phyloP scores from a whole-genome alignment of 495 filamentous ascomycete genomes.

The Neurospora sp. region DNA sequence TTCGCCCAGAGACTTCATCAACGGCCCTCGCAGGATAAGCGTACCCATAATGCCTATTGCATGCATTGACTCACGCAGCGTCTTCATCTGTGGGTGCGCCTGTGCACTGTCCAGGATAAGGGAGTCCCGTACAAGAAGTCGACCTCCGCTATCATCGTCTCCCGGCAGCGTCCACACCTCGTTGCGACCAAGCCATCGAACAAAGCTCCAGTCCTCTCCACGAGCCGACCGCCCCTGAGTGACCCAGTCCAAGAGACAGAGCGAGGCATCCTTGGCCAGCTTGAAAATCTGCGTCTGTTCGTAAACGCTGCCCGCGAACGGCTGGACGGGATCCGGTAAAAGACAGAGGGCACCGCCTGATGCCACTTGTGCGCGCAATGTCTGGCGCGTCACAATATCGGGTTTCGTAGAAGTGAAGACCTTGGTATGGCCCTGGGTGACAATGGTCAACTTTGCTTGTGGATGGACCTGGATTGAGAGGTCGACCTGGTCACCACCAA shows the following conservation, averaged over 20 bases:
- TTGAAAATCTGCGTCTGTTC: slow-evolving; percentile 72
- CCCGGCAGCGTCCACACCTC: slow-evolving; percentile 58
- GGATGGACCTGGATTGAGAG: slow-evolving; percentile 57
- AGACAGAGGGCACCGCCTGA: slow-evolving; percentile 65
- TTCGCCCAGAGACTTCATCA: slow-evolving; percentile 52
- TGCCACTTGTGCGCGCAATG: slow-evolving; percentile 51
- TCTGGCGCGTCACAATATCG: slow-evolving; percentile 56
- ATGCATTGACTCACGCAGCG: slow-evolving; percentile 51
- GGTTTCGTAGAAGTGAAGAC: slow-evolving; percentile 67
- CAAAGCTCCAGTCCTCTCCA: slow-evolving; percentile 84
- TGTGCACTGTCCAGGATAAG: slow-evolving; percentile 57
- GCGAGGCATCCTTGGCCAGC: slow-evolving; percentile 45
- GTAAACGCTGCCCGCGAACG: slow-evolving; percentile 71
- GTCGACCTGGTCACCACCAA: slow-evolving; percentile 72
- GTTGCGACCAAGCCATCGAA: slow-evolving; percentile 68
- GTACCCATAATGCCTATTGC: slow-evolving; percentile 66
- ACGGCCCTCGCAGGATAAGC: slow-evolving; percentile 65
- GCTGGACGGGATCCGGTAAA: slow-evolving; percentile 90
- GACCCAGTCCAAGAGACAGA: slow-evolving; percentile 90
- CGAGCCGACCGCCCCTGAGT: slow-evolving; percentile 74
- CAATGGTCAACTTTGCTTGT: slow-evolving; percentile 62
- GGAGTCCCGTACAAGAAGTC: slow-evolving; percentile 72
- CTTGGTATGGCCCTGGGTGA: slow-evolving; percentile 93
- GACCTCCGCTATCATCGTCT: slow-evolving; percentile 18
- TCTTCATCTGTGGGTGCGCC: slow-evolving; percentile 22